phyloP scores from a whole-genome alignment of 345 rosid species.

The Excoecaria cochinchinensis region DNA sequence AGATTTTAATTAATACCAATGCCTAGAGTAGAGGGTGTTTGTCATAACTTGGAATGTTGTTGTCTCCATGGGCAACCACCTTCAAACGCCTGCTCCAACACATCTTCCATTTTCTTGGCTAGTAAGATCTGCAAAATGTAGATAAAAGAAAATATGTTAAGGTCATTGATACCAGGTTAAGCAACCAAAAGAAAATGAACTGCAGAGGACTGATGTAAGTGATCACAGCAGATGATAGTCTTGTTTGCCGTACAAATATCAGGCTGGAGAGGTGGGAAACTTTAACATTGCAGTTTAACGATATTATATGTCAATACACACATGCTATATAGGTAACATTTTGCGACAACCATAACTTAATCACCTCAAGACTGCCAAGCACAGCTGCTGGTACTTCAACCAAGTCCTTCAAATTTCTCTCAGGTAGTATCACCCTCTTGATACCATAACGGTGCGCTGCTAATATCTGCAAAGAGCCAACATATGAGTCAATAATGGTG shows the following conservation, averaged over 20 bases:
- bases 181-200: not conserved
- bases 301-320: too few species aligned
- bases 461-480: conserved; percentile 56
- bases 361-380: conserved; percentile 80
- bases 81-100: conserved; percentile 87
- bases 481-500: not conserved
- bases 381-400: conserved; percentile 92
- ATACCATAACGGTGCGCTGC: conserved; percentile 94
- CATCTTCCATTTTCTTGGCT: conserved; percentile 95
- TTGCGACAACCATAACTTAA: conserved; percentile 1
- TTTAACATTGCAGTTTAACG: too few species aligned
- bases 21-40: not conserved
- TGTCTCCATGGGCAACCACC: conserved; percentile 95
- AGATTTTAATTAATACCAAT: not conserved
- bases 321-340: too few species aligned
- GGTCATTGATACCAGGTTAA: not conserved
- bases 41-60: conserved; percentile 72
- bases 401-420: conserved; percentile 90
- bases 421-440: conserved; percentile 92
- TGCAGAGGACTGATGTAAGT: not conserved
- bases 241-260: not conserved
- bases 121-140: conserved; percentile 53
- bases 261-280: not conserved
- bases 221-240: not conserved
- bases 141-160: not conserved